A percentile compares a stretch with the other conserved stretches of the same genome.
Evolutionary conservation across 2,329 filamentous ascomycete genomes (phyloP).

Genomic region (Fusarium oxysporum): DNA sequence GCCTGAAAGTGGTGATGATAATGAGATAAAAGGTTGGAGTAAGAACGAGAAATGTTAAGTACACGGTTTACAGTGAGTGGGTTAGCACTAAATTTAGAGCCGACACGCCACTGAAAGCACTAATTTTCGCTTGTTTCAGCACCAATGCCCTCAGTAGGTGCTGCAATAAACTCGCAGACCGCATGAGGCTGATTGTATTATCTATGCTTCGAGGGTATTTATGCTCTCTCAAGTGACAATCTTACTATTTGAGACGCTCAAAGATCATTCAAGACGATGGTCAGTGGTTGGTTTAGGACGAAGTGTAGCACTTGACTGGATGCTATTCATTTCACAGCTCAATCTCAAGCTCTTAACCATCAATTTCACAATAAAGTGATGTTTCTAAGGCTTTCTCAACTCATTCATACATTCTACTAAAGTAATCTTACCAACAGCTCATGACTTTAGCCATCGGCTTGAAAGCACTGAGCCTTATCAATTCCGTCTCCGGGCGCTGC

Average conservation of each 20-base stretch:
- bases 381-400: too few species aligned
- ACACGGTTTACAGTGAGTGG: constrained; percentile 21
- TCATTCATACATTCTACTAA: too few species aligned
- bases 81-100: neutral
- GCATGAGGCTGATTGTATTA: neutral
- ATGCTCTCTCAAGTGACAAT: neutral
- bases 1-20: neutral
- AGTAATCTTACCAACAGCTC: neutral
- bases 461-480: constrained; percentile 26
- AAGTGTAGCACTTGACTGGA: too few species aligned
- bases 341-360: too few species aligned
- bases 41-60: constrained; percentile 17
- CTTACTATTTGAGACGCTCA: neutral
- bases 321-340: too few species aligned
- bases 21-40: neutral
- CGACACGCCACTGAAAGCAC: neutral
- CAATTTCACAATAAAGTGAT: too few species aligned
- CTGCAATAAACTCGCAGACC: neutral
- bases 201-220: neutral
- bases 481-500: constrained; percentile 27
- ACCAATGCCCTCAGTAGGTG: neutral
- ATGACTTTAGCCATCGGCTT: constrained; percentile 7
- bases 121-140: neutral
- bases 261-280: neutral
- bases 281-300: too few species aligned